Conservation (phyloP, 2,329 filamentous ascomycete species). For the Phaeomoniella chlamydospora region DNA sequence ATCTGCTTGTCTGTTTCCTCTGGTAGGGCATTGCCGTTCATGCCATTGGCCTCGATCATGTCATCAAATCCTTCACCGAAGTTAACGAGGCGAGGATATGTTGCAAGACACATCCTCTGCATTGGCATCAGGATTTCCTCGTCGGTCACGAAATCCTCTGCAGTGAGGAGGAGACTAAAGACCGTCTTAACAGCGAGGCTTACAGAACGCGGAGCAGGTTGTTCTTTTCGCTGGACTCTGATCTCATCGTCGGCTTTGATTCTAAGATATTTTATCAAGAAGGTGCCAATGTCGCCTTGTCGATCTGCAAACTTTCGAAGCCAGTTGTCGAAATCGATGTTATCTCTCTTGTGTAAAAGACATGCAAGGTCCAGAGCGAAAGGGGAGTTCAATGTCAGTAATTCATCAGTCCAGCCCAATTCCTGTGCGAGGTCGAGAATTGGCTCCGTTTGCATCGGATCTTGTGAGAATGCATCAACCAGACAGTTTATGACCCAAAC, state of each 20-base stretch:
- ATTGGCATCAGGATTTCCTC: conserved; percentile 62
- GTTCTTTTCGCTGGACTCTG: conserved; percentile 55
- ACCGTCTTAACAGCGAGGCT: conserved; percentile 78
- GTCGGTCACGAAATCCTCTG: conserved; percentile 49
- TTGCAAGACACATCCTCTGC: conserved; percentile 77
- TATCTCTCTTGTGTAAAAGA: conserved; percentile 64
- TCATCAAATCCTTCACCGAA: conserved; percentile 88
- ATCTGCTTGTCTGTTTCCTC: conserved; percentile 72
- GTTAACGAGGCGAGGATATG: conserved; percentile 89
- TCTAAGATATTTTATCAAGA: conserved; percentile 65
- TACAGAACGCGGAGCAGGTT: conserved; percentile 51
- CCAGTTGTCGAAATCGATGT: conserved; percentile 61
- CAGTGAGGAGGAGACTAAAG: conserved; percentile 60
- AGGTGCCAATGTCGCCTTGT: conserved; percentile 51
- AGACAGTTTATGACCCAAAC: conserved; percentile 73
- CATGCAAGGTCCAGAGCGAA: conserved; percentile 81
- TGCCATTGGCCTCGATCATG: conserved; percentile 74
- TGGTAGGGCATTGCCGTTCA: conserved; percentile 67
- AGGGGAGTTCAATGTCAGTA: conserved; percentile 65
- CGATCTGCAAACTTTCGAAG: conserved; percentile 55
- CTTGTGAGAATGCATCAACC: conserved; percentile 58
- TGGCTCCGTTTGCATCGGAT: conserved; percentile 50
- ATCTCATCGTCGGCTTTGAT: conserved; percentile 76
- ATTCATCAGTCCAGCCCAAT: conserved; percentile 70
- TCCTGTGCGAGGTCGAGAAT: conserved; percentile 70